phyloP scores from a whole-genome alignment of 2,329 filamentous ascomycete genomes.

The Rutstroemia sp. region DNA sequence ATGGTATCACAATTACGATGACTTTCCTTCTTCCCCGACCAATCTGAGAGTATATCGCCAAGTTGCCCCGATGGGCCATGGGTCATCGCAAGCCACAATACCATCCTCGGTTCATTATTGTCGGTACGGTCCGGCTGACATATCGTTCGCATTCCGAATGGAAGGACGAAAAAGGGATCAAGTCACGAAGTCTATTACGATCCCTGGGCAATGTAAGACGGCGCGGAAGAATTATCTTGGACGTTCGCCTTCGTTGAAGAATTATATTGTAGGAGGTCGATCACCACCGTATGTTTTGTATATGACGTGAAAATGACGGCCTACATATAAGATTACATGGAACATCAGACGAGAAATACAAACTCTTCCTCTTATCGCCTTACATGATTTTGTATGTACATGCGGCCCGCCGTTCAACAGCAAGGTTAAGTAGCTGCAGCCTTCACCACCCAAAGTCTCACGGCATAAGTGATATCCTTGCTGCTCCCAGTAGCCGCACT shows the following conservation, averaged over 20 bases:
- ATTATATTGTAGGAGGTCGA: not conserved
- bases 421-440: not conserved
- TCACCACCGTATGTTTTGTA: not conserved
- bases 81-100: not conserved
- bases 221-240: not conserved
- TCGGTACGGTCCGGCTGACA: slow-evolving; percentile 8
- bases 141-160: not conserved
- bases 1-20: not conserved
- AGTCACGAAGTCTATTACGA: not conserved
- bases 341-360: not conserved
- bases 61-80: not conserved
- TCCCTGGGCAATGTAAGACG: not conserved
- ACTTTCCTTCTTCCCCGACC: not conserved
- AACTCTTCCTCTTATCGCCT: not conserved
- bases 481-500: not conserved
- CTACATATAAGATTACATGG: not conserved
- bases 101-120: not conserved
- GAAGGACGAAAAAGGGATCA: not conserved
- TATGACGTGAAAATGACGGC: not conserved
- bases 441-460: not conserved
- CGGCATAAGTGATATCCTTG: not conserved
- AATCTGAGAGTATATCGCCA: not conserved
- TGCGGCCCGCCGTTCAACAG: not conserved
- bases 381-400: not conserved
- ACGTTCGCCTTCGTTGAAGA: not conserved